Evolutionary conservation across 805 yeast genomes (phyloP).

Genomic region (Ogataea ramenticola): DNA sequence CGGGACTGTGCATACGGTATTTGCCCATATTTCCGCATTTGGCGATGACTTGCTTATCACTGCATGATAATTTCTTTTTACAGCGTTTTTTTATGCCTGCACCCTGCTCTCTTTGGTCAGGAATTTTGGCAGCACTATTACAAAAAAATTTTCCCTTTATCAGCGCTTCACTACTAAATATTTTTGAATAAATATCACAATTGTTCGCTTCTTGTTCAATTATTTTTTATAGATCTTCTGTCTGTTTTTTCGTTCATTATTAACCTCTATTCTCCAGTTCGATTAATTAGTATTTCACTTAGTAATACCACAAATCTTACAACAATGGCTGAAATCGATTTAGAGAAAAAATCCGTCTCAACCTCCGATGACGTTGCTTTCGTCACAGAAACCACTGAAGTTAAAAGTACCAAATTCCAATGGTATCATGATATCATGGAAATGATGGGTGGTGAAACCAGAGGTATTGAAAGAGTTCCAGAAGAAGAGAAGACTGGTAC

Average conservation of each 20-base stretch:
- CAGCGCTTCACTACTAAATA: neutral
- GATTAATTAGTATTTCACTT: too few species aligned
- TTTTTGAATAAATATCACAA: neutral
- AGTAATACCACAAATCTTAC: neutral
- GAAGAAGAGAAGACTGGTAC: conserved; percentile 71
- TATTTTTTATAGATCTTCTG: neutral
- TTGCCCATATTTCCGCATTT: neutral
- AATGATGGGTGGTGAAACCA: conserved; percentile 42
- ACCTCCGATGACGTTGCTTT: conserved; percentile 16
- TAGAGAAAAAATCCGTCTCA: conserved; percentile 20
- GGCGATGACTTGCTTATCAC: neutral
- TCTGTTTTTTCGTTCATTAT: too few species aligned
- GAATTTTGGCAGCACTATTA: neutral
- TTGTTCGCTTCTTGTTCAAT: neutral
- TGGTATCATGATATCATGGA: conserved; percentile 18
- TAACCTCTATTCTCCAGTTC: too few species aligned
- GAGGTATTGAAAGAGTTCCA: conserved; percentile 77
- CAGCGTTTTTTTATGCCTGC: neutral
- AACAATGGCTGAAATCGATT: conserved; percentile 6
- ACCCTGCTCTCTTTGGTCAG: neutral
- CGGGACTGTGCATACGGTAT: neutral
- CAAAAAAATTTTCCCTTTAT: neutral
- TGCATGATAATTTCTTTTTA: neutral
- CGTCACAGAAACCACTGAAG: conserved; percentile 16
- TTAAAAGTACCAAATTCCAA: conserved; percentile 6